Evolutionary conservation across 2,329 filamentous ascomycete genomes (phyloP), one percentile per base, ranked within the genome.

Genomic region (Aaosphaeria pasadenensis): DNA sequence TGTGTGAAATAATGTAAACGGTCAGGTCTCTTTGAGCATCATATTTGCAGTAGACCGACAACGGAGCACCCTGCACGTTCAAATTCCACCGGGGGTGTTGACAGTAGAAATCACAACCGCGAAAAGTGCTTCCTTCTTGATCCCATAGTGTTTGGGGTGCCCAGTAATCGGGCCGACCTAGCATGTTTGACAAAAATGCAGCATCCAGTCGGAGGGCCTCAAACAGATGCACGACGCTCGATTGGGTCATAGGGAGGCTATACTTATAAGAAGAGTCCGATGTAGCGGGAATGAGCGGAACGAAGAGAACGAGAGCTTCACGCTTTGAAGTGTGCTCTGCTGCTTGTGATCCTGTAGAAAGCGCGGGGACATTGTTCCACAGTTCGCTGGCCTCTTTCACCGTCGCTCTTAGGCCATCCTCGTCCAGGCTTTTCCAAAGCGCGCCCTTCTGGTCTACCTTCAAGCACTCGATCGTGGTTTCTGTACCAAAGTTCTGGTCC

Each of bases 51-150:
- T 58, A 57, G 6, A 57, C 52, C 3, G 55, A 57, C 3, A 55
- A 38, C 11, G 52, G 54, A 24, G 50, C 49, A 13, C 55, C 54
- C 45, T 55, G 54, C 11, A 45, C 39, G n/a, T 57, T 49, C 7
- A 57, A 24, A 33, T 55, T 57, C 52, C 52, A 58, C 31, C 50
- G 42, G 4, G 56, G 52, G 36, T 55, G 50, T 39, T 58, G 54
- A 47, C 52, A 57, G 41, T 47, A 58, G 42, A 57, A 54, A 39
- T 58, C 55, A 33, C 42, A 53, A 11, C 46, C 42, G 6, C 53
- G 42, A 13, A 50, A 45, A 3, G 35, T n/a, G 5, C 28, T 39
- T 13, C 43, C 39, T 43, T 53, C 50, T 41, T 50, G 36, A 13
- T 56, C 44, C 51, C 48, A 52, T 28, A 48, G 42, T 1, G 44